Conservation (phyloP, 208 protist genomes). For the Trypanosoma lewisi region DNA sequence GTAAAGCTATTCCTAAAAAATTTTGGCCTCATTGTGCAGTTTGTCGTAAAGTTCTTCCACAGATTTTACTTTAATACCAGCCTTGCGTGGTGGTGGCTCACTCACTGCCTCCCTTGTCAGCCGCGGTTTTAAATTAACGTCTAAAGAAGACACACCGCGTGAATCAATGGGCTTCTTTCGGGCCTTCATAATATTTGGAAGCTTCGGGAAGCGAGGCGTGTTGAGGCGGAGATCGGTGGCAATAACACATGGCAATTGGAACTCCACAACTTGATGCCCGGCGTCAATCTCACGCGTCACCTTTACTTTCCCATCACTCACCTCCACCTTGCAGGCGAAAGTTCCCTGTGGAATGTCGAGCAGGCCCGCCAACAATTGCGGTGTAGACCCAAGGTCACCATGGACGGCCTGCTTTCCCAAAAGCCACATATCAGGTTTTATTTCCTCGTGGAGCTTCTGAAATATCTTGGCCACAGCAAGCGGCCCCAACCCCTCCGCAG, state of each 20-base stretch:
- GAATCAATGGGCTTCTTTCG: conserved; percentile 94
- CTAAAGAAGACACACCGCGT: conserved; percentile 66
- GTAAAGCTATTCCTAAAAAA: conserved; percentile 40
- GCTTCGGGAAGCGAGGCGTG: conserved; percentile 94
- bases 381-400: conserved; percentile 92
- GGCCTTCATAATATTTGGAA: conserved; percentile 98
- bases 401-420: conserved; percentile 97
- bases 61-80: conserved; percentile 87
- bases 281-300: conserved; percentile 95
- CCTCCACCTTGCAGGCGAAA: conserved; percentile 90
- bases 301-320: conserved; percentile 71
- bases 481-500: conserved; percentile 81
- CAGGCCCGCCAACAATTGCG: conserved; percentile 93
- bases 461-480: conserved; percentile 93
- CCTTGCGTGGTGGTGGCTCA: conserved; percentile 82
- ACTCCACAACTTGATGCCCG: conserved; percentile 89
- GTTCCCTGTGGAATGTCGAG: conserved; percentile 93
- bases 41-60: conserved; percentile 92
- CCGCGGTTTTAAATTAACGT: conserved; percentile 80
- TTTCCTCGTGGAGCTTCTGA: conserved; percentile 83
- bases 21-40: conserved; percentile 91
- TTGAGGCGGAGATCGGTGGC: conserved; percentile 93
- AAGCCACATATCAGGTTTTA: conserved; percentile 88
- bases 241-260: conserved; percentile 86
- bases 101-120: conserved; percentile 63